Conservation (phyloP, 306 rosid species). For the Casuarina cunninghamiana region DNA sequence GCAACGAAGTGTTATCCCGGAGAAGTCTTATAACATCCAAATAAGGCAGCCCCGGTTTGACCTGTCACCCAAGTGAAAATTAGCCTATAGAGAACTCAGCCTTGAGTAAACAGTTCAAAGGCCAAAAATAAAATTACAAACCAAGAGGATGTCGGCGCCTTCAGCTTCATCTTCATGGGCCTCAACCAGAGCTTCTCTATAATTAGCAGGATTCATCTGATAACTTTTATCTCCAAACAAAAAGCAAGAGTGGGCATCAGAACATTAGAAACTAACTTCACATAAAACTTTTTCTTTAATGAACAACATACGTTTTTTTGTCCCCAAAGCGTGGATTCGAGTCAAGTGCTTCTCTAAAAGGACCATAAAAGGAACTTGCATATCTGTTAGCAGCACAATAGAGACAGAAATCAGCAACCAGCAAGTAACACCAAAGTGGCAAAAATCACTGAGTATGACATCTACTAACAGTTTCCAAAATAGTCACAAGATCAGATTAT, state of each 20-base stretch:
- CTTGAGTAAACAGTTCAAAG: constrained; percentile 7
- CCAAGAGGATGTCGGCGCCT: constrained; percentile 99
- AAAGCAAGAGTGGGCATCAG: constrained; percentile 34
- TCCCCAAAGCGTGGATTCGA: constrained; percentile 98
- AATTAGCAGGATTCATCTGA: constrained; percentile 97
- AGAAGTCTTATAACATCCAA: constrained; percentile 86
- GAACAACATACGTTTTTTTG: constrained; percentile 73
- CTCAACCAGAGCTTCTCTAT: constrained; percentile 86
- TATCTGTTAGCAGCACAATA: constrained; percentile 52
- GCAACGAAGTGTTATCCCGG: constrained; percentile 79
- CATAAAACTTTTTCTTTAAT: constrained; percentile 12
- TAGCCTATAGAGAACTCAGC: constrained; percentile 2
- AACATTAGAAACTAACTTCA: constrained; percentile 1
- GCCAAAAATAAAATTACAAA: constrained; percentile 38
- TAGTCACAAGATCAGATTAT: constrained; percentile 1
- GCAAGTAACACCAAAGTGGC: not conserved
- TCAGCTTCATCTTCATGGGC: constrained; percentile 83
- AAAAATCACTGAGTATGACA: constrained; percentile 1
- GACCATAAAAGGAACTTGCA: constrained; percentile 96
- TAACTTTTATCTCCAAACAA: constrained; percentile 59
- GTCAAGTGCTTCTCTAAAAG: constrained; percentile 92
- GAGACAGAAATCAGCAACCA: constrained; percentile 18
- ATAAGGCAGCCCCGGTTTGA: constrained; percentile 95
- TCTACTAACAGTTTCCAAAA: constrained; percentile 14
- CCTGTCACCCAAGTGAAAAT: constrained; percentile 48